phyloP scores from a whole-genome alignment of 495 filamentous ascomycete species.

The Hypomontagnella monticulosa region DNA sequence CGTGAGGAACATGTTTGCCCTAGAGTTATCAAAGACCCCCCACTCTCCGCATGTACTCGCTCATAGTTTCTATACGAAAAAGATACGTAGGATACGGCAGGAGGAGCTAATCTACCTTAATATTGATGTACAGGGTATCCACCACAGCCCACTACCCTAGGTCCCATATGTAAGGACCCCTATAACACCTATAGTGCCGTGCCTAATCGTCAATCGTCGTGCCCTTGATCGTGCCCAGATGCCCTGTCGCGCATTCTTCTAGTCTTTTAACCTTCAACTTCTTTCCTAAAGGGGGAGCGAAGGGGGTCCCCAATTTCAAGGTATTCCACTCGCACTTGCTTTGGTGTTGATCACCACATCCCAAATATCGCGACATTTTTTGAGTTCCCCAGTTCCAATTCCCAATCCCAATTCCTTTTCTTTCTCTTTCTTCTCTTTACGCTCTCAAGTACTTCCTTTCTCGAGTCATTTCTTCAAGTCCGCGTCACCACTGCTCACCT shows the following conservation, averaged over 20 bases:
- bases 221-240: not conserved
- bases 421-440: not conserved
- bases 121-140: conserved; percentile 21
- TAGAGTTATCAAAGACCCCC: conserved; percentile 16
- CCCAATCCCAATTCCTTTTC: not conserved
- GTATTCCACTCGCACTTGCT: conserved; percentile 24
- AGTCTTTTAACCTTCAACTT: conserved; percentile 37
- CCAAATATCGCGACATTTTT: conserved; percentile 43
- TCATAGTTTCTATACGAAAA: not conserved
- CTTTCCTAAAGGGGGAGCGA: conserved; percentile 28
- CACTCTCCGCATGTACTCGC: conserved; percentile 11
- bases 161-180: conserved; percentile 15
- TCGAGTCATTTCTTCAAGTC: not conserved
- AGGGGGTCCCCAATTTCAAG: conserved; percentile 37
- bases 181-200: conserved; percentile 15
- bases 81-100: conserved; percentile 14
- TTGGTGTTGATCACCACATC: conserved; percentile 40
- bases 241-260: conserved; percentile 21
- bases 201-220: conserved; percentile 29
- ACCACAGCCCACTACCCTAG: conserved; percentile 8
- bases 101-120: conserved; percentile 6
- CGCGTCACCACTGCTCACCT: conserved; percentile 14
- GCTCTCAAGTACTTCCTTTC: conserved; percentile 10
- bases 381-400: conserved; percentile 28
- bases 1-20: conserved; percentile 5